phyloP scores from a whole-genome alignment of 108 stramenopile species.

The Skeletonema menzelii region DNA sequence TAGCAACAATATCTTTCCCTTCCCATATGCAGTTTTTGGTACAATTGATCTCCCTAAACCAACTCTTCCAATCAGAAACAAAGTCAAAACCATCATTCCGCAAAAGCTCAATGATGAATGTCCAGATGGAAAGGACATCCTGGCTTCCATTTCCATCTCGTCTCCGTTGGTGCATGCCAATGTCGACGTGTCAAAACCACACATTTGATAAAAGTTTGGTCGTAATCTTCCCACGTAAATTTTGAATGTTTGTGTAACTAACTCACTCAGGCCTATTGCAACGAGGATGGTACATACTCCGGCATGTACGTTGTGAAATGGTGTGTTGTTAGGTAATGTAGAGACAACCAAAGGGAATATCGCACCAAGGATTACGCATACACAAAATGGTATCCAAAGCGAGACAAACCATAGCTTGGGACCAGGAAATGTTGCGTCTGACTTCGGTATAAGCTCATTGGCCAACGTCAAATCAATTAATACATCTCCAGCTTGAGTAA shows the following conservation, averaged over 20 bases:
- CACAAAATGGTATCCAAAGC: conserved; percentile 25
- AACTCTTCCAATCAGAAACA: conserved; percentile 60
- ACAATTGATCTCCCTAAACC: conserved; percentile 25
- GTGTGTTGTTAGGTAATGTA: conserved; percentile 1
- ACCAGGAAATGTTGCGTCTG: conserved; percentile 37
- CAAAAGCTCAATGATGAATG: conserved; percentile 69
- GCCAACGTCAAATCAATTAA: conserved; percentile 35
- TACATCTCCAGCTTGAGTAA: conserved; percentile 40
- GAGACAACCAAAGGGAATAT: conserved; percentile 31
- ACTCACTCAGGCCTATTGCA: conserved; percentile 68
- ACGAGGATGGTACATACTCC: conserved; percentile 52
- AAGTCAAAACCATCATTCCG: conserved; percentile 66
- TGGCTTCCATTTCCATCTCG: conserved; percentile 60
- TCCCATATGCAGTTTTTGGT: conserved; percentile 11
- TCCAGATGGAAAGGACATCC: conserved; percentile 78
- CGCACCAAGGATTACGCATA: conserved; percentile 15
- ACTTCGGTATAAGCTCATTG: conserved; percentile 35
- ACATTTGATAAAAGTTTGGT: conserved; percentile 84
- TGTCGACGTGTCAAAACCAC: conserved; percentile 59
- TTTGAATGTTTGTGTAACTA: conserved; percentile 67
- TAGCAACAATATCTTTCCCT: conserved; percentile 12
- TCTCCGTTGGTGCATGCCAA: conserved; percentile 53
- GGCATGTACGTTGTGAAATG: conserved; percentile 40
- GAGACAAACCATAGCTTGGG: conserved; percentile 35
- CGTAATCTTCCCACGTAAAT: conserved; percentile 67